phyloP scores from a whole-genome alignment of 176 grass and related monocot genomes.

The Canna indica region DNA sequence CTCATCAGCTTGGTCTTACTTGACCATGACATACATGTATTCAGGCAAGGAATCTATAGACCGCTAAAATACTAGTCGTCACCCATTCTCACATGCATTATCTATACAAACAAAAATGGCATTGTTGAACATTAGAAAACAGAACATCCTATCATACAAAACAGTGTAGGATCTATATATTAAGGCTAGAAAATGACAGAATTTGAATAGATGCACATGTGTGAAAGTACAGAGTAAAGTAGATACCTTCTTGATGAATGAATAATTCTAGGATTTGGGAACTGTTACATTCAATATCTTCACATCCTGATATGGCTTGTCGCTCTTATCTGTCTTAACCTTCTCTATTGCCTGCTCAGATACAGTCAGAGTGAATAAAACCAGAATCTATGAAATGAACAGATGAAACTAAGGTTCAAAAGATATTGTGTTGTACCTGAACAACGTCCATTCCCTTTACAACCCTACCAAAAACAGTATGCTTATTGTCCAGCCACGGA shows the following conservation, averaged over 20 bases:
- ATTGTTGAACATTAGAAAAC: too few relatives aligned
- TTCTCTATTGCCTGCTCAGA: conserved; percentile 62
- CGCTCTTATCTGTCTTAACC: conserved; percentile 91
- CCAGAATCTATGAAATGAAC: background rate
- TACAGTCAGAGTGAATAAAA: conserved; percentile 1
- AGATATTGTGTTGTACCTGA: conserved; percentile 35
- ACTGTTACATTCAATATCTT: conserved; percentile 99
- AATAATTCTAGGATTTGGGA: conserved; percentile 46
- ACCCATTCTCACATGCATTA: too few relatives aligned
- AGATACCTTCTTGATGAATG: background rate
- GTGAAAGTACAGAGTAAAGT: background rate
- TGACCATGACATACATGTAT: too few relatives aligned
- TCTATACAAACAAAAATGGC: too few relatives aligned
- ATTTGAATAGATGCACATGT: too few relatives aligned
- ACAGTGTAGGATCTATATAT: too few relatives aligned
- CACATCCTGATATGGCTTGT: conserved; percentile 95
- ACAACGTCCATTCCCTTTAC: conserved; percentile 99
- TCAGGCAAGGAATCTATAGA: too few relatives aligned
- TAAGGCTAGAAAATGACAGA: background rate
- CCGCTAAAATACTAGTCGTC: too few relatives aligned
- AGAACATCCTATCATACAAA: too few relatives aligned
- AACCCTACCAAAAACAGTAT: conserved; percentile 94
- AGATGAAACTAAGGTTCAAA: conserved; percentile 4
- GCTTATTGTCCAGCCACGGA: conserved; percentile 98
- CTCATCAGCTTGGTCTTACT: too few relatives aligned